Base-by-base conservation (phyloP, 306 rosid genomes). In the Bauhinia variegata region DNA sequence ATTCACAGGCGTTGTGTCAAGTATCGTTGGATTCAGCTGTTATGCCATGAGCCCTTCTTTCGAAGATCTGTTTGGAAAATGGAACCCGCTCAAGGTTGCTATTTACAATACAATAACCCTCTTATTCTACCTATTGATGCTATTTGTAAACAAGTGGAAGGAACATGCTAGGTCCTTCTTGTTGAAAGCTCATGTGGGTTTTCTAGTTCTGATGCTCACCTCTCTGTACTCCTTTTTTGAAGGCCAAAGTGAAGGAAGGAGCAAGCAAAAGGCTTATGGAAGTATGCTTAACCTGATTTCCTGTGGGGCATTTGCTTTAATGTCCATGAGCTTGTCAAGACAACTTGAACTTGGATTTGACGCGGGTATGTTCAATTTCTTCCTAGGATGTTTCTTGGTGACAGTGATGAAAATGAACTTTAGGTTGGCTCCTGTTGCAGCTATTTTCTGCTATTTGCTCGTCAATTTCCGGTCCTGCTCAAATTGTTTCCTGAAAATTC, bases 11-110 rank as follows among this genome's bases (percentile, higher is more conserved):
- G 66, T 49, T 32, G 37, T 1, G 7, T 74, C 72, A 46, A 34
- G 71, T 44, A 30, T 55, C 4, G 71, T 64, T 23, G 78, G 72
- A 14, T 47, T 73, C 43, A 44, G 3, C 11, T 65, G 60, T 14
- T 54, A 33, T 37, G 60, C 59, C 0, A 18, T 64, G 15, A 37
- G 68, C 19, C 19, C 63, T 11, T 59, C 68, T 0, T 67, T 67
- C 14, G 16, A n/a, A 2, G 10, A 32, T 5, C 31, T 74, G 42
- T 41, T 60, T 19, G 74, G 68, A 30, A 17, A 41, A 0, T 49
- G 68, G 73, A 65, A 11, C 19, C 11, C 14, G 6, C 9, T 8
- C 3, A 66, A 65, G 73, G 48, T 74, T 3, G 13, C 58, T 2
- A 2, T 58, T 0, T 74, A 65, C 55, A 6, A 38, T 16, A 0